Evolutionary conservation across 352 stramenopile species (phyloP), one percentile per base, ranked within the genome.

Genomic region (Phytophthora cajani): DNA sequence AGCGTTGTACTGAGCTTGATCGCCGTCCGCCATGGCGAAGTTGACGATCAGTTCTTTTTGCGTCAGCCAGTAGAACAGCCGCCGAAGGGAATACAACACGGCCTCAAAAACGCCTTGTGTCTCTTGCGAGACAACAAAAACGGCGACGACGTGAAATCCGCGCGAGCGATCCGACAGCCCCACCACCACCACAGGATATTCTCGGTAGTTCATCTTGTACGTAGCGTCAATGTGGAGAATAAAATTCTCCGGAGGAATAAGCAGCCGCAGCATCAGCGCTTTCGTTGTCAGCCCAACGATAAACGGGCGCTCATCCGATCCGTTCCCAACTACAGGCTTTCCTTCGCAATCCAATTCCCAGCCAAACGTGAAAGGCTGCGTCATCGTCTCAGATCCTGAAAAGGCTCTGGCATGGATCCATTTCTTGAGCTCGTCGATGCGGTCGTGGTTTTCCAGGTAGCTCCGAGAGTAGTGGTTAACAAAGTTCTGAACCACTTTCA

Each of bases 1-100:
- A 5, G 50, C 57, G 54, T 74, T 78, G 47, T 46, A 60, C 25
- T 74, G 61, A n/a, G 61, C 70, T n/a, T 47, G 44, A 14, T 77
- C 64, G 3, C 33, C 58, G 25, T 77, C 58, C 0, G 17, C 61
- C 64, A 77, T 80, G 0, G 36, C 49, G 17, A 16, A 42, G 36
- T 5, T 16, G 36, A 42, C 36, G 5, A 42, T 16, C 11, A 17
- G 36, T 14, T 40, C 6, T 4, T 40, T 8, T 40, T 40, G 7
- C 2, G 33, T 40, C 5, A 40, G 2, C 33, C 33, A 62, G 62
- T 2, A 53, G 7, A 25, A 53, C 4, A 58, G 14, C 0, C 42
- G 53, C 1, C 17, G 12, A 2, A 52, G 44, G 2, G 54, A 21
- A 12, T 27, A 5, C 32, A 68, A 17, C 30, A 14, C 53, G 1